These are phyloP conservation scores for Heliocybe sulcata DNA, from an alignment of 1,284 basidiomycete species.

Conservation along the genomic window DNA sequence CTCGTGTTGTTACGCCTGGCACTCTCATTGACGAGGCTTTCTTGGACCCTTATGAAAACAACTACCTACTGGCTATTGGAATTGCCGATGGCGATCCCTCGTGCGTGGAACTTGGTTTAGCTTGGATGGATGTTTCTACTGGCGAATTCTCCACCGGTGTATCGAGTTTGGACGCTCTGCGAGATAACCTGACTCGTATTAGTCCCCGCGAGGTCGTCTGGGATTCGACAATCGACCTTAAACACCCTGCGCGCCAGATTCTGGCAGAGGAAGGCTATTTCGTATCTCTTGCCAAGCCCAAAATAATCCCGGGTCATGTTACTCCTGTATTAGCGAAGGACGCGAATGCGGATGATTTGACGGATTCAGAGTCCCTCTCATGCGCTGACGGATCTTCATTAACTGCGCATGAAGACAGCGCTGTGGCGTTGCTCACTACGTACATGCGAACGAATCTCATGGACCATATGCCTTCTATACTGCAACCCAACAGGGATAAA, in stretches of 20 bases:
- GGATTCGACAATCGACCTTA: slow-evolving; percentile 32
- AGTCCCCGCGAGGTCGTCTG: slow-evolving; percentile 81
- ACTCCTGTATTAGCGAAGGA: slow-evolving; percentile 4
- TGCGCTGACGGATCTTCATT: slow-evolving; percentile 8
- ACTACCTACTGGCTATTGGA: slow-evolving; percentile 79
- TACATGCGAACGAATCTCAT: slow-evolving; percentile 71
- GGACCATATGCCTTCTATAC: slow-evolving; percentile 70
- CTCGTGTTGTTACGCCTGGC: slow-evolving; percentile 85
- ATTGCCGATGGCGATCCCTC: slow-evolving; percentile 8
- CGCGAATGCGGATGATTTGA: background rate
- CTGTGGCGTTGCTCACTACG: slow-evolving; percentile 60
- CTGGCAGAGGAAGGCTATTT: slow-evolving; percentile 46
- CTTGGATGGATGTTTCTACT: slow-evolving; percentile 94
- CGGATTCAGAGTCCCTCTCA: slow-evolving; percentile 10
- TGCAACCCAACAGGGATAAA: slow-evolving; percentile 54
- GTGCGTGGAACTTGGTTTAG: slow-evolving; percentile 43
- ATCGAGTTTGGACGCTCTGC: slow-evolving; percentile 46
- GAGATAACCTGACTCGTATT: slow-evolving; percentile 83
- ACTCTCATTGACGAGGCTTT: slow-evolving; percentile 90
- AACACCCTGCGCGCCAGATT: slow-evolving; percentile 37
- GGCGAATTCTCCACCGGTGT: slow-evolving; percentile 85
- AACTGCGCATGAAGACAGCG: slow-evolving; percentile 40
- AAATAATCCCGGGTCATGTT: background rate
- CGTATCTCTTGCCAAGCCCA: slow-evolving; percentile 33
- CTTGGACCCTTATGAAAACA: slow-evolving; percentile 78